phyloP scores from a whole-genome alignment of 345 rosid genomes.

The Eucalyptus dawsonii region DNA sequence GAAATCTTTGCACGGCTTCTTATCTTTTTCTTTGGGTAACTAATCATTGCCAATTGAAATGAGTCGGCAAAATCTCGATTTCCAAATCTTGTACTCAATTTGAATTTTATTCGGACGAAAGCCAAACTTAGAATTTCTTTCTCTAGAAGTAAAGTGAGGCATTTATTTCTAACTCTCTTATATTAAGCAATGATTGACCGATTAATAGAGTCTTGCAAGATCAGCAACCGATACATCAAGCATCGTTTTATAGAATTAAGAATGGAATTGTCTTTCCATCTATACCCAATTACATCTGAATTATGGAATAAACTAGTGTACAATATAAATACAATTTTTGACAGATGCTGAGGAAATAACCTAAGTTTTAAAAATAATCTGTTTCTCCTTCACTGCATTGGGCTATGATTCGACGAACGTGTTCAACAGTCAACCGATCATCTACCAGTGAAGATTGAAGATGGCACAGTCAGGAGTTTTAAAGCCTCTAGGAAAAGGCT shows the following conservation, averaged over 20 bases:
- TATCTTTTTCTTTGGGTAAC: not conserved
- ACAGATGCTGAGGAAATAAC: not conserved
- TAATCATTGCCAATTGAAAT: not conserved
- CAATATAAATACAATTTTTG: not conserved
- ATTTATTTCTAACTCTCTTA: not conserved
- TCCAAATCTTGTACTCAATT: not conserved
- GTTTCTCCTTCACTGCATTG: not conserved
- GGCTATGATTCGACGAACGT: not conserved
- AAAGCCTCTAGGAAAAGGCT: not conserved
- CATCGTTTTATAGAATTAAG: not conserved
- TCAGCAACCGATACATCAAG: not conserved
- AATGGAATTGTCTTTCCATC: not conserved
- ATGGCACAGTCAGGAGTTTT: not conserved
- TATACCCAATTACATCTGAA: not conserved
- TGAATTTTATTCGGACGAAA: not conserved
- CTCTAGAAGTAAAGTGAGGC: not conserved
- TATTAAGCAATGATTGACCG: not conserved
- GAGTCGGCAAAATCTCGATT: accelerated
- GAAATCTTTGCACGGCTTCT: not conserved
- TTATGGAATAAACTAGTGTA: not conserved
- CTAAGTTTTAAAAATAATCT: not conserved
- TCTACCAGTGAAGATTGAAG: not conserved
- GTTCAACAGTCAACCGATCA: not conserved
- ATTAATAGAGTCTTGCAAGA: not conserved
- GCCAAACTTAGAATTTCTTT: not conserved